Evolutionary conservation across 495 filamentous ascomycete species (phyloP), one percentile per base, ranked within the genome.

Genomic region (Podospora conica): DNA sequence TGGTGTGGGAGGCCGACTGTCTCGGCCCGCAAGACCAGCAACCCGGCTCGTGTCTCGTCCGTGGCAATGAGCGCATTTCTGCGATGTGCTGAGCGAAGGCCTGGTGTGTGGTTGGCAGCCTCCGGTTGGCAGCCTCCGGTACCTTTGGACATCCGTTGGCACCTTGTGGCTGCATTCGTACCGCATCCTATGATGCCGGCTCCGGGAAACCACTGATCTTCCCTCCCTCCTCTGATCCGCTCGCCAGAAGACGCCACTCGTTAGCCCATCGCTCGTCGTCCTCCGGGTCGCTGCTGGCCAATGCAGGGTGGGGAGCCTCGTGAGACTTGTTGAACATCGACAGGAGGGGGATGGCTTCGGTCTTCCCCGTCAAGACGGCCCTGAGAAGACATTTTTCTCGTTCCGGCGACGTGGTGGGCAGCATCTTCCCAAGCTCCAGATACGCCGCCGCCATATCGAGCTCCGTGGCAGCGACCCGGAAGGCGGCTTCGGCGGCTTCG

Each of bases 351-450:
- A 70, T 75, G 22, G 76, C 73, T 1, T 63, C 65, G 3, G 9
- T 12, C 10, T 66, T 48, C 8, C 71, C 71, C 59, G 72, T 72
- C 9, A 74, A 48, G 0, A 75, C 77, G 20, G 75, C 78, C 40
- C 65, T 73, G 40, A 70, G 53, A 21, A 80, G 63, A 53, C 65
- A 71, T 0, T 28, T 53, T 24, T 64, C 54, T 8, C 70, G 64
- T 64, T 71, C 62, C 10, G 67, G 60, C n/a, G 68, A 66, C 22
- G 40, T 55, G 1, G 1, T 2, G 18, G 63, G 68, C 21, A 78
- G 69, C 55, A 77, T 58, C 60, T 65, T 64, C 23, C 72, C 77
- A 18, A 77, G 65, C 69, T 64, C 63, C 31, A 57, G 55, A 28
- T 70, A 74, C 1, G 61, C 70, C 0, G 64, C 57, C 7, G 68